Conservation (phyloP, 495 filamentous ascomycete species). For the Cercophora samala region DNA sequence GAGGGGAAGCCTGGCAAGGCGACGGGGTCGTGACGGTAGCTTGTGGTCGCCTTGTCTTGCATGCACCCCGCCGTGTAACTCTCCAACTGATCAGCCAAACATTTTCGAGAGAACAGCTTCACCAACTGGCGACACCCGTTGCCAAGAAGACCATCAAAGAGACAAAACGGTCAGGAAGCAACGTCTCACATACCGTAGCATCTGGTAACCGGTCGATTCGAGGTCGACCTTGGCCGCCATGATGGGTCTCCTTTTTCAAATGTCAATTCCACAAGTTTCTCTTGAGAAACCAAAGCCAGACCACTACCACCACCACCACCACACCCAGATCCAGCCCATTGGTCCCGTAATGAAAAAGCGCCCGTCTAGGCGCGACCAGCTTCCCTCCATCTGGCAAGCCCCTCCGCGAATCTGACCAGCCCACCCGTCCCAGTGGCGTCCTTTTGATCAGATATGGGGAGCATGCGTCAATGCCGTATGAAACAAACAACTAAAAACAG, state of each 20-base stretch:
- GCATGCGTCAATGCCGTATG: background rate
- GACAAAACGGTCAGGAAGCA: background rate
- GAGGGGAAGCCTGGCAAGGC: conserved; percentile 5
- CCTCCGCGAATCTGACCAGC: background rate
- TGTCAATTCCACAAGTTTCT: background rate
- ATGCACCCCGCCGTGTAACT: conserved; percentile 1
- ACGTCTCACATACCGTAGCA: background rate
- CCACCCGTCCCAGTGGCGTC: background rate
- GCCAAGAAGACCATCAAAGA: background rate
- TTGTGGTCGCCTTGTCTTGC: conserved; percentile 1
- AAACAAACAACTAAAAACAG: background rate
- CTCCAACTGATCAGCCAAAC: background rate
- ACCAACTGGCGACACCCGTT: conserved; percentile 1
- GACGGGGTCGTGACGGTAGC: background rate
- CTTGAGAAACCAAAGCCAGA: background rate
- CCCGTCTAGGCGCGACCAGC: background rate
- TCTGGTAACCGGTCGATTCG: no score
- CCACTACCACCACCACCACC: background rate
- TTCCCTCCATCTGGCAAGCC: background rate
- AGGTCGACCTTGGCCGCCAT: background rate
- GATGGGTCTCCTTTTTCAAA: background rate
- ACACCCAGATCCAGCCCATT: background rate
- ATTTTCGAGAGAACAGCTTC: background rate
- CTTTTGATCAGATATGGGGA: background rate
- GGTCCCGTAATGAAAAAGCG: background rate